phyloP scores from a whole-genome alignment of 352 stramenopile species.

The Sclerospora graminicola region DNA sequence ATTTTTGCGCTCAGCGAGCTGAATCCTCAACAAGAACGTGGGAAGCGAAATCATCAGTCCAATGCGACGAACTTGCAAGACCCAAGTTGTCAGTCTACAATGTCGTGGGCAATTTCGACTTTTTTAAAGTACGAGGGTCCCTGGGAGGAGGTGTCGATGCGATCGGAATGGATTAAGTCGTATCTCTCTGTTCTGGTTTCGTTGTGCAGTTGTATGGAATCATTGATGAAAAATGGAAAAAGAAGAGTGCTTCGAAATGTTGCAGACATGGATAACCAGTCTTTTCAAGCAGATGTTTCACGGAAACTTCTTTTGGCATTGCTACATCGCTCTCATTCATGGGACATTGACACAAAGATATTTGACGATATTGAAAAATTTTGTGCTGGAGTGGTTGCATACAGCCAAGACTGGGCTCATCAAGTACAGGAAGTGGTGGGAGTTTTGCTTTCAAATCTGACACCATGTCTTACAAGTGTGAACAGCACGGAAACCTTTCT shows the following conservation, averaged over 20 bases:
- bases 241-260: conserved; percentile 8
- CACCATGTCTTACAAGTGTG: conserved; percentile 6
- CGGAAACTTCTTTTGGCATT: conserved; percentile 16
- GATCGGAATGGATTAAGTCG: conserved; percentile 8
- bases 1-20: conserved; percentile 7
- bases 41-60: conserved; percentile 26
- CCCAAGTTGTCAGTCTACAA: conserved; percentile 12
- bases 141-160: conserved; percentile 8
- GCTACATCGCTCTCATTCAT: conserved; percentile 7
- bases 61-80: background rate
- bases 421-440: conserved; percentile 16
- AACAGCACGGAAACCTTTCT: conserved; percentile 9
- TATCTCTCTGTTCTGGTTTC: conserved; percentile 22
- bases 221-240: conserved; percentile 4
- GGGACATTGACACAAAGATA: conserved; percentile 3
- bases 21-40: conserved; percentile 3
- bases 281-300: conserved; percentile 11
- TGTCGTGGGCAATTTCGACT: conserved; percentile 27
- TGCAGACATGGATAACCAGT: conserved; percentile 12
- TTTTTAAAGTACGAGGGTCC: conserved; percentile 24
- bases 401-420: conserved; percentile 9
- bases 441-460: conserved; percentile 10
- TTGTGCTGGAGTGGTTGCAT: conserved; percentile 10
- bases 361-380: conserved; percentile 21
- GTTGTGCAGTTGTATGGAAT: conserved; percentile 18